Conservation (phyloP, 179 eudicot genomes). For the Vitellaria paradoxa region DNA sequence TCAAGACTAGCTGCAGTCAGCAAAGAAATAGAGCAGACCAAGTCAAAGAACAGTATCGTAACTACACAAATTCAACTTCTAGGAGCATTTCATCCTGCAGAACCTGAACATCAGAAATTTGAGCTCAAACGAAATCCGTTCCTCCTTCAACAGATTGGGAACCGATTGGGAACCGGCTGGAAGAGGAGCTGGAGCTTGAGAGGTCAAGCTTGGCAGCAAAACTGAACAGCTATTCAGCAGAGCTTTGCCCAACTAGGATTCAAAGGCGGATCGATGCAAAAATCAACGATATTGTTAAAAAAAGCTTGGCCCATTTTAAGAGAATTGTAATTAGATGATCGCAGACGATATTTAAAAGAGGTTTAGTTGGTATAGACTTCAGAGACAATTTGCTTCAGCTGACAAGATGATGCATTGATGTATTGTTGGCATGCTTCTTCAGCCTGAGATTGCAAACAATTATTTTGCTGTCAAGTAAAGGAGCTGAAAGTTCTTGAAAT, state of each 20-base stretch:
- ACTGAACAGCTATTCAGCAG: slow-evolving; percentile 86
- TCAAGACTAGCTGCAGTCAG: slow-evolving; percentile 73
- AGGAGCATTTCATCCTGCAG: slow-evolving; percentile 82
- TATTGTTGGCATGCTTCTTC: not conserved
- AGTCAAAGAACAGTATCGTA: slow-evolving; percentile 65
- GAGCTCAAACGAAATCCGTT: slow-evolving; percentile 84
- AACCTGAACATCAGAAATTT: slow-evolving; percentile 98
- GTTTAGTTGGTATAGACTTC: not conserved
- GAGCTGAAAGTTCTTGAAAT: not conserved
- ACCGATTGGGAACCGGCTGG: slow-evolving; percentile 89
- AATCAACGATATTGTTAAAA: slow-evolving; percentile 67
- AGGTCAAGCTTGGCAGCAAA: slow-evolving; percentile 78
- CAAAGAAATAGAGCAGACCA: slow-evolving; percentile 93
- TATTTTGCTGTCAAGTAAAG: not conserved
- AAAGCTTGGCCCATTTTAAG: slow-evolving; percentile 93
- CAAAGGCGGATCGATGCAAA: slow-evolving; percentile 75
- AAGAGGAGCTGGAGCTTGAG: slow-evolving; percentile 89
- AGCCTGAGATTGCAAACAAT: not conserved
- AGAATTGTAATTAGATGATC: slow-evolving; percentile 40
- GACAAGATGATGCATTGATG: slow-evolving; percentile 7
- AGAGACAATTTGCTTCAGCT: slow-evolving; percentile 8
- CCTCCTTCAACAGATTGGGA: slow-evolving; percentile 90
- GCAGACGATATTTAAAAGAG: not conserved
- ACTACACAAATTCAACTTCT: slow-evolving; percentile 91
- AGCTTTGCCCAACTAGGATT: slow-evolving; percentile 70